phyloP scores from a whole-genome alignment of 2,329 filamentous ascomycete genomes.

The Pyricularia grisea region DNA sequence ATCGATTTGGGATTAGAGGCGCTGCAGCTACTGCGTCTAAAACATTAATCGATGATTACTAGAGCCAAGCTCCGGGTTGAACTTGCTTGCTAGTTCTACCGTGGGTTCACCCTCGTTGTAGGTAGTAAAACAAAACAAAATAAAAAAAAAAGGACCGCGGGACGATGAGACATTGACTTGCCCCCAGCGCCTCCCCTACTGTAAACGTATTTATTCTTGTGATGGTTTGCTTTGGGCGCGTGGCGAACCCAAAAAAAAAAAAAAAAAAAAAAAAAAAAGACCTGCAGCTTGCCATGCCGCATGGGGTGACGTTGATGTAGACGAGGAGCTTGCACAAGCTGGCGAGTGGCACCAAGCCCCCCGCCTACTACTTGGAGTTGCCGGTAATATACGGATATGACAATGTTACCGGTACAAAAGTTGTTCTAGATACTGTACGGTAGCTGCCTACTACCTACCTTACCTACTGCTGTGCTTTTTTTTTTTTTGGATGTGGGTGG shows the following conservation, averaged over 20 bases:
- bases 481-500: not conserved
- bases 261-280: too few species aligned
- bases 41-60: not conserved
- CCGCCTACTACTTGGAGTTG: not conserved
- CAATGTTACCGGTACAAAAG: too few species aligned
- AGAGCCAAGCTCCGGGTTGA: not conserved
- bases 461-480: too few species aligned
- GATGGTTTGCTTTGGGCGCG: not conserved
- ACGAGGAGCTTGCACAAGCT: not conserved
- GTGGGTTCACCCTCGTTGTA: not conserved
- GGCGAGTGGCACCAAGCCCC: not conserved
- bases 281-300: not conserved
- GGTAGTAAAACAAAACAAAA: too few species aligned
- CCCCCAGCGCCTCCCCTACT: not conserved
- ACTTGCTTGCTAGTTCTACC: not conserved
- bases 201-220: not conserved
- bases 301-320: not conserved
- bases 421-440: too few species aligned
- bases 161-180: not conserved
- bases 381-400: too few species aligned
- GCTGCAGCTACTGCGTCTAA: not conserved
- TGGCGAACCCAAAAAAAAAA: not conserved
- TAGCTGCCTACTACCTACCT: too few species aligned
- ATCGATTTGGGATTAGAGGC: not conserved
- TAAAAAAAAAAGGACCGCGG: not conserved